These are phyloP conservation scores for Aschersonia sp. DNA, from an alignment of 2,329 filamentous ascomycete genomes.

Conservation along the genomic window DNA sequence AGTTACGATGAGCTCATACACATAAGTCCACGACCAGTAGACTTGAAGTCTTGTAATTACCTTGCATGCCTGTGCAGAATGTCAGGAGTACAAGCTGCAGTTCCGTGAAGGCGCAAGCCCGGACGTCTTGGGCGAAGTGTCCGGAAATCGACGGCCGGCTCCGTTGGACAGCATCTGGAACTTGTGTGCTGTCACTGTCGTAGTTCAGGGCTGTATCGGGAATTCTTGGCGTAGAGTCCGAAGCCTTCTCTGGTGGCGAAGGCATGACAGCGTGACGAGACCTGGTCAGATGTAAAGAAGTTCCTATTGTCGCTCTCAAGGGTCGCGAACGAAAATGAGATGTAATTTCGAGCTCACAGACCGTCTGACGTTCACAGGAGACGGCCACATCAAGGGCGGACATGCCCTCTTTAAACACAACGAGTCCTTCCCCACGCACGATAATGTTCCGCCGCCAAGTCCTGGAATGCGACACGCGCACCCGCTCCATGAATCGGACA, in stretches of 20 bases:
- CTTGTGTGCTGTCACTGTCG: neutral
- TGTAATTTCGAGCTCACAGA: too few species aligned
- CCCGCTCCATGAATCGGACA: neutral
- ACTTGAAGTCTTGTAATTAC: constrained; percentile 8
- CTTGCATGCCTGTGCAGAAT: constrained; percentile 36
- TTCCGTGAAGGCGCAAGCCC: constrained; percentile 26
- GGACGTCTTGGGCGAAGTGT: constrained; percentile 16
- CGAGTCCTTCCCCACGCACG: neutral
- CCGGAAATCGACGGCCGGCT: neutral
- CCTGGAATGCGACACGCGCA: neutral
- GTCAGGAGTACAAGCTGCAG: constrained; percentile 31
- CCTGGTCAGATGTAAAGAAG: too few species aligned
- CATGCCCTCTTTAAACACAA: too few species aligned
- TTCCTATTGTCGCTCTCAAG: too few species aligned
- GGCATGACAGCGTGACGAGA: too few species aligned
- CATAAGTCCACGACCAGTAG: too few species aligned
- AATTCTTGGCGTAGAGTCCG: neutral
- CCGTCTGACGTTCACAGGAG: too few species aligned
- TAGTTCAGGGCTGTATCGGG: neutral
- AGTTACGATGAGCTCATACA: too few species aligned
- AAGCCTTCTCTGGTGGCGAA: neutral
- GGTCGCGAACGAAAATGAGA: too few species aligned
- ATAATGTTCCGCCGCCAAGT: neutral
- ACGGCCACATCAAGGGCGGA: too few species aligned
- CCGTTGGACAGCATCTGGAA: neutral